phyloP scores from a whole-genome alignment of 345 rosid species.

The Litchi chinensis region DNA sequence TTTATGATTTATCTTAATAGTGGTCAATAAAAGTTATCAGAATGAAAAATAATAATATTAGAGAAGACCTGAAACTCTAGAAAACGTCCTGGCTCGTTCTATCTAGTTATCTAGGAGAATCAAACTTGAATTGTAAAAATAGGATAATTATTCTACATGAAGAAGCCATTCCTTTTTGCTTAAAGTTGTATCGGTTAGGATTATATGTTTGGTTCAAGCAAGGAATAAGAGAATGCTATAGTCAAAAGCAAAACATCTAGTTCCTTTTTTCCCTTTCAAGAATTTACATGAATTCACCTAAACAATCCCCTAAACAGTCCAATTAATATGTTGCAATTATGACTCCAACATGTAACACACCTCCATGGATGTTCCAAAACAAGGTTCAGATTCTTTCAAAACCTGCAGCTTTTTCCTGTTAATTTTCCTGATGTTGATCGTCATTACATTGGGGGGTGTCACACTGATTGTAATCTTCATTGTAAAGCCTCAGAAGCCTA shows the following conservation, averaged over 20 bases:
- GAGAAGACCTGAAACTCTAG: no score
- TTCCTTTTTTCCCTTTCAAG: constrained; percentile 23
- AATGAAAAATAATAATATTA: no score
- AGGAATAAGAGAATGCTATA: constrained; percentile 30
- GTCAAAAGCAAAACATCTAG: constrained; percentile 27
- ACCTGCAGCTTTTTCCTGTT: constrained; percentile 16
- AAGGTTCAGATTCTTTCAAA: constrained; percentile 24
- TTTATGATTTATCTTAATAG: not conserved
- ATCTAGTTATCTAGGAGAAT: not conserved
- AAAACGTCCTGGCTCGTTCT: no score
- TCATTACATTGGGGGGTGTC: constrained; percentile 13
- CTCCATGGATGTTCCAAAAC: constrained; percentile 23
- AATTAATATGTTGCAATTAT: not conserved
- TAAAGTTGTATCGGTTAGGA: not conserved
- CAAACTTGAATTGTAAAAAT: not conserved
- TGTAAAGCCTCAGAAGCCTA: constrained; percentile 38
- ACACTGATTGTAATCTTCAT: constrained; percentile 19
- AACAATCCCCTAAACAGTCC: constrained; percentile 1
- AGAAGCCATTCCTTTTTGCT: constrained; percentile 12
- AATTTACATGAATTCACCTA: constrained; percentile 15
- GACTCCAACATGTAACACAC: constrained; percentile 9
- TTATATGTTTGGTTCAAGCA: constrained; percentile 15
- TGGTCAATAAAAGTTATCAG: not conserved
- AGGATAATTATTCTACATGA: not conserved
- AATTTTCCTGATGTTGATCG: constrained; percentile 19